phyloP scores from a whole-genome alignment of 495 filamentous ascomycete genomes.

The Hamigera avellanea region DNA sequence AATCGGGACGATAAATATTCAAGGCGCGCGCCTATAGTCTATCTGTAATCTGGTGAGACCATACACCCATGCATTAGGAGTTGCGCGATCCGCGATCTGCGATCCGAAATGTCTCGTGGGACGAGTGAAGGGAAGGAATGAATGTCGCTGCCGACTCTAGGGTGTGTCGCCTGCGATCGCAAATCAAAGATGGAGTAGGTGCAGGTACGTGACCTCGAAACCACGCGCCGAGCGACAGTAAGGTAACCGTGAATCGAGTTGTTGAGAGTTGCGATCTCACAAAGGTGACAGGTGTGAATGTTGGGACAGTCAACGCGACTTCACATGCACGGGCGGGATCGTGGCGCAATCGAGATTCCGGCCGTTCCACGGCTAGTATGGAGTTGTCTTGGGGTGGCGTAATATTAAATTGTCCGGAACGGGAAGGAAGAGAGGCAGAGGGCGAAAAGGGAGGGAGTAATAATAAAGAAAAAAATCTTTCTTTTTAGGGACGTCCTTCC shows the following conservation, averaged over 20 bases:
- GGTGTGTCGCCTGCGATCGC: neutral
- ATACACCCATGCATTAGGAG: neutral
- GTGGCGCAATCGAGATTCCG: no score
- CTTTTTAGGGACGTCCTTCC: conserved; percentile 2
- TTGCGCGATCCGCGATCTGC: neutral
- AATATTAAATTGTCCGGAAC: no score
- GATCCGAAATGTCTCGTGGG: neutral
- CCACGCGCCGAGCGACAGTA: no score
- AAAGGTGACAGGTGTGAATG: no score
- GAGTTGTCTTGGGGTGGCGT: no score
- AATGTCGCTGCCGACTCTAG: neutral
- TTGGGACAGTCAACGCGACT: no score
- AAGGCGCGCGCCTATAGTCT: conserved; percentile 1
- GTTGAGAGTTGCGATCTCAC: no score
- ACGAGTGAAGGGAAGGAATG: conserved; percentile 3
- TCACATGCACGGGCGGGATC: no score
- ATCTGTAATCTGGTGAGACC: neutral
- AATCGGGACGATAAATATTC: conserved; percentile 7
- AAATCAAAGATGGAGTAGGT: neutral
- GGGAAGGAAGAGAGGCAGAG: no score
- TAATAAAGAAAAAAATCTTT: conserved; percentile 1
- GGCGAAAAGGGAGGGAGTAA: conserved; percentile 2
- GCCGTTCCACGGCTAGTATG: no score
- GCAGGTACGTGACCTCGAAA: neutral
- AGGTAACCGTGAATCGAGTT: no score